Percentiles rank a stretch among this genome's conserved stretches.
Conservation (phyloP, 768 basidiomycete genomes). For the Panaeolus cyanescens region DNA sequence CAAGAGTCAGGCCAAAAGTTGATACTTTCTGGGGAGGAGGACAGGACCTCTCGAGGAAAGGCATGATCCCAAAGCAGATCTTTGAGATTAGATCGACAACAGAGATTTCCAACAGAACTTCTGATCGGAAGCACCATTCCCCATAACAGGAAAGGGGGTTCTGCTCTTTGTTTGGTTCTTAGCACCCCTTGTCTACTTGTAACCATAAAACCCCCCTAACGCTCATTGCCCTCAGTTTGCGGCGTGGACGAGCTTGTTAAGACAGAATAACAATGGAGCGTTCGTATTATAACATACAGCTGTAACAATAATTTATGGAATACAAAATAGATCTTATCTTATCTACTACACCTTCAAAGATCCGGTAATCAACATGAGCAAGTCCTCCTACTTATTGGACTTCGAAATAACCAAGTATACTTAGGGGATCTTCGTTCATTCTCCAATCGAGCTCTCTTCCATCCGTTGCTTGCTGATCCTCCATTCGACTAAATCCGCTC, state of each 20-base stretch:
- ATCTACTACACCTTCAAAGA: neutral
- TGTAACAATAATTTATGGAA: too few species aligned
- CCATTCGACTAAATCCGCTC: too few species aligned
- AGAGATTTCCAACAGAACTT: conserved; percentile 40
- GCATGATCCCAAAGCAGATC: conserved; percentile 11
- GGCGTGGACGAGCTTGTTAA: too few species aligned
- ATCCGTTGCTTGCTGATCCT: too few species aligned
- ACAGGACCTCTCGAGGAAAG: neutral
- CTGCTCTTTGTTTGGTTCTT: neutral
- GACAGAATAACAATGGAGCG: too few species aligned
- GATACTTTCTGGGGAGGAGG: neutral
- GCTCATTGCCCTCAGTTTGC: too few species aligned
- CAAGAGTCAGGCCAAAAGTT: neutral
- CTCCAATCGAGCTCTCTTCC: too few species aligned
- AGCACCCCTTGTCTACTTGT: neutral
- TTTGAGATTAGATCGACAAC: conserved; percentile 5
- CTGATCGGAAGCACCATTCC: conserved; percentile 36
- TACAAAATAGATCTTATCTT: neutral
- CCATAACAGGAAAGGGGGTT: neutral
- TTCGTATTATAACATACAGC: too few species aligned
- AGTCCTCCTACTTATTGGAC: neutral
- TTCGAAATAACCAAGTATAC: too few species aligned
- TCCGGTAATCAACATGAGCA: neutral
- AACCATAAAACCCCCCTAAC: neutral
- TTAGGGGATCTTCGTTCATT: too few species aligned